Base-by-base conservation (phyloP, 768 basidiomycete species). In the Rhodocollybia butyracea region DNA sequence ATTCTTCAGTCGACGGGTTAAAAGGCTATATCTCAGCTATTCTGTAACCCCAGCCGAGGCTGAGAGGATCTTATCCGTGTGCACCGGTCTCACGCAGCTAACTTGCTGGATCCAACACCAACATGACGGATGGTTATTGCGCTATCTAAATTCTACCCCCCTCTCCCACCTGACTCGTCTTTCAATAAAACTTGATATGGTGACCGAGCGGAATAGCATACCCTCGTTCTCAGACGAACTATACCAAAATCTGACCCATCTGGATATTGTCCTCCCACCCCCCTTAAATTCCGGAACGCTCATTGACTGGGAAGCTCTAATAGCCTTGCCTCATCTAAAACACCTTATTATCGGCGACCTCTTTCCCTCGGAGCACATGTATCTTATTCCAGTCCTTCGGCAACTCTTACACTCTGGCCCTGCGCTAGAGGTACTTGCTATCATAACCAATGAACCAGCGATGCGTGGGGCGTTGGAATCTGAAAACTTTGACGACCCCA, bases 281-380 rank as follows among this genome's bases (percentile, higher is more conserved):
- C 42, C 34, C 26, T 21, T 27, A 15, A 27, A 41, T 17, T n/a
- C 17, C 17, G 51, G 56, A 21, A 30, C 57, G 7, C 46, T 40
- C n/a, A 54, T 69, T 31, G 68, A 70, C 46, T 70, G 67, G 67
- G 46, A 59, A 12, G 60, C 63, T 6, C 59, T 71, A 0, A 48
- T 59, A 21, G 17, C 46, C 2, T 64, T 74, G 12, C 68, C 71
- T 5, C 45, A 57, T 15, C 60, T 73, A 26, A 70, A 69, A 4
- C 70, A 74, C 59, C 57, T 72, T 15, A 64, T 67, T 3, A 48
- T 74, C 6, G 70, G 72, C 3, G 61, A 66, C 29, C 56, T 72
- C 8, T 58, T 54, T 32, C 52, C 48, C 2, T 19, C 30, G 11
- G 52, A 57, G 4, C 63, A 68, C 39, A 27, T 30, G 0, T 51